A percentile compares a stretch with the other conserved stretches of the same genome.
Evolutionary conservation across 768 basidiomycete genomes (phyloP).

Genomic region (Cystobasidium tubakii): DNA sequence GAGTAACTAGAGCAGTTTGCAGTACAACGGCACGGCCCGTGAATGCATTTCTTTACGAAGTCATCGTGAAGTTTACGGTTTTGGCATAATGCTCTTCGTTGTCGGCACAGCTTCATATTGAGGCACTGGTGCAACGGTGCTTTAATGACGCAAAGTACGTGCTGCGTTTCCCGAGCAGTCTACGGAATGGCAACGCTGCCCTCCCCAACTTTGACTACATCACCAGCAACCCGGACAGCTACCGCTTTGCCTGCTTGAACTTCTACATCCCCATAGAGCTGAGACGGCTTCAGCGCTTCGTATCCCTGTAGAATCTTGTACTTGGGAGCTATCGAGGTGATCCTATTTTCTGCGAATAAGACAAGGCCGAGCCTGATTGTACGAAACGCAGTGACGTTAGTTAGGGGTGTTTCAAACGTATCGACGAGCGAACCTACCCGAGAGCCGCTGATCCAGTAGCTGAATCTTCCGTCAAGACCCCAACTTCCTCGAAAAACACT

Average conservation of each 20-base stretch:
- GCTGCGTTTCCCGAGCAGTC: no score
- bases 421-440: not conserved
- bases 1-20: no score
- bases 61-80: no score
- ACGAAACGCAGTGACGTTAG: no score
- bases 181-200: slow-evolving; percentile 10
- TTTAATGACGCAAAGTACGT: no score
- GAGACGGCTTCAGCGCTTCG: slow-evolving; percentile 14
- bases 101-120: no score
- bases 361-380: slow-evolving; percentile 24
- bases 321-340: not conserved
- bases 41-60: no score
- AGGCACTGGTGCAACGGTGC: no score
- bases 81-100: no score
- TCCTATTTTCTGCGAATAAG: not conserved
- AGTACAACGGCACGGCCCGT: no score
- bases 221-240: slow-evolving; percentile 1
- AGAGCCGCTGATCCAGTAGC: slow-evolving; percentile 25
- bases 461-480: slow-evolving; percentile 1
- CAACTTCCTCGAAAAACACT: slow-evolving; percentile 10
- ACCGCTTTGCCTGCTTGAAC: not conserved
- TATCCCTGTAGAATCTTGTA: slow-evolving; percentile 20
- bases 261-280: slow-evolving; percentile 6
- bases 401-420: no score
- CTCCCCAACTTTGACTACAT: slow-evolving; percentile 16